Base-by-base conservation (phyloP, 2,329 filamentous ascomycete species). In the Laburnicola sp. region DNA sequence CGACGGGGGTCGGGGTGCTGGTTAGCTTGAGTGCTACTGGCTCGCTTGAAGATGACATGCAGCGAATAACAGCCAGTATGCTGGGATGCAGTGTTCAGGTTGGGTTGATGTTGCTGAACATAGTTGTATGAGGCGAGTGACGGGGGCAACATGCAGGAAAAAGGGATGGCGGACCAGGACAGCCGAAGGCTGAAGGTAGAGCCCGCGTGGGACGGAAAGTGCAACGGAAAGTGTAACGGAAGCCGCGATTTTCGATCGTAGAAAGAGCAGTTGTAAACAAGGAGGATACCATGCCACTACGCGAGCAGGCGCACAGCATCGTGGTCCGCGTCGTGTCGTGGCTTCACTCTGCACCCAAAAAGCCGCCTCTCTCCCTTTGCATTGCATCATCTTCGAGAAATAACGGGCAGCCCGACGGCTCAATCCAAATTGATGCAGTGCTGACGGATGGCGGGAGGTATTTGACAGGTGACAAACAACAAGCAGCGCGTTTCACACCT, bases 41-140 rank as follows among this genome's bases (percentile, higher is more conserved):
- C 50, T 66, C 61, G 65, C 60, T 66, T 63, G 54, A 40, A 45
- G 40, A 47, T 57, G 50, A 50, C 43, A 41, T 54, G 50, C 52
- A 60, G 64, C 66, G 59, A 71, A 69, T 70, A 37, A 58, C 42
- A 54, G 46, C n/a, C 40, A 36, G 10, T 37, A 56, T 25, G 27
- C 54, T 50, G 36, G 53, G 58, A 54, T 61, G 42, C 8, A 42
- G 48, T 36, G 44, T 44, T 48, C 40, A 42, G 52, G 51, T 54
- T 46, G 56, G 49, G 32, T 35, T 35, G n/a, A 32, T 39, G 22
- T 32, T 51, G 43, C 45, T 51, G 48, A 32, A 56, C 45, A 7
- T 49, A 57, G 42, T 23, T 21, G 44, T 23, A 43, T 37, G 45
- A 38, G 16, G 35, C 26, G 41, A 54, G 51, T 42, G 48, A 51